Evolutionary conservation across 257 asterid genomes (phyloP).

Genomic region (Fraxinus cuspidata): DNA sequence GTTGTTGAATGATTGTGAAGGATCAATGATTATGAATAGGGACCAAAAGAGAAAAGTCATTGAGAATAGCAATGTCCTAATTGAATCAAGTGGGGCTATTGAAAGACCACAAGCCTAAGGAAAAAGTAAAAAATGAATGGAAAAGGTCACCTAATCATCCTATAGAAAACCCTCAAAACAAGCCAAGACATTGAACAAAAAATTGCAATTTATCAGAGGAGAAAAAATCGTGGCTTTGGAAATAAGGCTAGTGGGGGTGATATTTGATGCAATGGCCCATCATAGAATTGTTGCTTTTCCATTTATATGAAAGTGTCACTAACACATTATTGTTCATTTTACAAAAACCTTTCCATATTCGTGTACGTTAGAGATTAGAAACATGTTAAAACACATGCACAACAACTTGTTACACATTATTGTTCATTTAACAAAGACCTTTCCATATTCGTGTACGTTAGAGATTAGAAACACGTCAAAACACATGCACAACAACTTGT

Average conservation of each 20-base stretch:
- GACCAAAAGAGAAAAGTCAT: constrained; percentile 43
- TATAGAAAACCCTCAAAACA: constrained; percentile 11
- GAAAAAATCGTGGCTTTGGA: constrained; percentile 6
- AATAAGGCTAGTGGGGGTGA: constrained; percentile 24
- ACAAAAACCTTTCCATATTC: neutral
- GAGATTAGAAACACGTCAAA: neutral
- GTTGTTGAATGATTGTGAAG: constrained; percentile 29
- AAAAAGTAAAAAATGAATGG: constrained; percentile 9
- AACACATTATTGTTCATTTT: constrained; percentile 25
- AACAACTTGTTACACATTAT: neutral
- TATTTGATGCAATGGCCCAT: constrained; percentile 40
- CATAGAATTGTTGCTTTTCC: constrained; percentile 33
- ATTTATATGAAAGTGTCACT: constrained; percentile 21
- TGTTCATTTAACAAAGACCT: constrained; percentile 26
- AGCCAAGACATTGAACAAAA: constrained; percentile 14
- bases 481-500: neutral
- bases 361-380: neutral
- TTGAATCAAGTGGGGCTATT: constrained; percentile 44
- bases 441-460: neutral
- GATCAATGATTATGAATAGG: constrained; percentile 36
- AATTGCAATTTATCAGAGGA: neutral
- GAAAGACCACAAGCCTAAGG: constrained; percentile 2
- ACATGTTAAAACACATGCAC: neutral
- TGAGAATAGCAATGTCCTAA: constrained; percentile 40
- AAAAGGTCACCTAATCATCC: constrained; percentile 4